Conservation (phyloP, 1,284 basidiomycete species). For the Trichosporon sp. region DNA sequence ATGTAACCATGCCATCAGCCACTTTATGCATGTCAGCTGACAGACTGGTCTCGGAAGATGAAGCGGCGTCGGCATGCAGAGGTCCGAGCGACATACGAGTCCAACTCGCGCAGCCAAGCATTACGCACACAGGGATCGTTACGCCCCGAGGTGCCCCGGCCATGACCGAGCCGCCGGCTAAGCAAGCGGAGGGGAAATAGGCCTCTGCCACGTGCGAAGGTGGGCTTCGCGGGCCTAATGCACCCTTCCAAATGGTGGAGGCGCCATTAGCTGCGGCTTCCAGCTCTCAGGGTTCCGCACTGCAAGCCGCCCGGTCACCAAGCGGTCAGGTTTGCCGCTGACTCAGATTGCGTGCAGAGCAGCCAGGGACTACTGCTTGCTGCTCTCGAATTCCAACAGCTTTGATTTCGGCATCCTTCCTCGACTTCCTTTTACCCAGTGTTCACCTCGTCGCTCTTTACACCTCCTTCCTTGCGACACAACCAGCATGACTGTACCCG, state of each 20-base stretch:
- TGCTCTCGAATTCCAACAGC: background rate
- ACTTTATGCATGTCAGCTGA: too few relatives aligned
- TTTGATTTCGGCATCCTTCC: background rate
- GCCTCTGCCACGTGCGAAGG: background rate
- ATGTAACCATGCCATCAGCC: too few relatives aligned
- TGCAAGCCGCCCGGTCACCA: background rate
- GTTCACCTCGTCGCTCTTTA: background rate
- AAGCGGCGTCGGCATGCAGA: too few relatives aligned
- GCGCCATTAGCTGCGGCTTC: background rate
- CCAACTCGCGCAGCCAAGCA: background rate
- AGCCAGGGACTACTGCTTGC: too few relatives aligned
- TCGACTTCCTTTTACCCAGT: background rate
- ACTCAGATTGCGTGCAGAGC: background rate
- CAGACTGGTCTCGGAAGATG: too few relatives aligned
- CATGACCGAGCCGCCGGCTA: background rate
- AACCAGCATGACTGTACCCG: slow-evolving; percentile 3
- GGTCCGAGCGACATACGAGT: background rate
- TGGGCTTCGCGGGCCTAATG: background rate
- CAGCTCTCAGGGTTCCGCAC: too few relatives aligned
- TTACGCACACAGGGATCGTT: background rate
- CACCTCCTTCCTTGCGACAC: background rate
- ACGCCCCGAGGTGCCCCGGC: background rate
- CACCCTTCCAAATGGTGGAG: background rate
- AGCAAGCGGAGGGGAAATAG: background rate
- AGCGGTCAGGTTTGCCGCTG: background rate